phyloP scores from a whole-genome alignment of 2,329 filamentous ascomycete genomes.

The Venturiaceae sp. region DNA sequence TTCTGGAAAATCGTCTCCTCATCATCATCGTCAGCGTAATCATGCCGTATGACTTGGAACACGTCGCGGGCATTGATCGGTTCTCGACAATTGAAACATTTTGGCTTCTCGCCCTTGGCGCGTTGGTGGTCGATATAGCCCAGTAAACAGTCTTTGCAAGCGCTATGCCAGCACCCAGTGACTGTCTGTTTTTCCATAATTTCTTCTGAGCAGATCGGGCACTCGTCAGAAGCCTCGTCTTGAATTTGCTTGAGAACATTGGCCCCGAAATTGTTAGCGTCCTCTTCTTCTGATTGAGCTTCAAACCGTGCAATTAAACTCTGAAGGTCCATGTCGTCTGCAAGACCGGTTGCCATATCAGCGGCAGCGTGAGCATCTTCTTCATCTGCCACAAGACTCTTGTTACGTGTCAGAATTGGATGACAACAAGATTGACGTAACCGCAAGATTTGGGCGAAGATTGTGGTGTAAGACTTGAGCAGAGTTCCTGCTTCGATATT shows the following conservation, averaged over 20 bases:
- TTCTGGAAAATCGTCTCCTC: constrained; percentile 23
- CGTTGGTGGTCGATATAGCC: constrained; percentile 83
- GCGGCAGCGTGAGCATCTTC: constrained; percentile 69
- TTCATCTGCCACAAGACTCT: constrained; percentile 76
- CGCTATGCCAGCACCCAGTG: constrained; percentile 95
- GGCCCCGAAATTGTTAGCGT: constrained; percentile 68
- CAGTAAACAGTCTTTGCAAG: constrained; percentile 87
- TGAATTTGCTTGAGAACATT: constrained; percentile 87
- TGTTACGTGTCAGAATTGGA: constrained; percentile 78
- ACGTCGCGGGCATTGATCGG: constrained; percentile 73
- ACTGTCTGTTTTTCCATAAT: constrained; percentile 83
- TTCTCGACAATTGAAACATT: constrained; percentile 86
- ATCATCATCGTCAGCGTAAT: constrained; percentile 41
- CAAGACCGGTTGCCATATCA: constrained; percentile 70
- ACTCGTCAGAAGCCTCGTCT: constrained; percentile 79
- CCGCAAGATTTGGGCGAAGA: constrained; percentile 91
- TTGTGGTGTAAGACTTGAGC: constrained; percentile 91
- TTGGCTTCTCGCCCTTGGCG: constrained; percentile 63
- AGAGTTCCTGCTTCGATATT: constrained; percentile 89
- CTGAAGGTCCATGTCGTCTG: constrained; percentile 93
- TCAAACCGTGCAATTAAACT: constrained; percentile 79
- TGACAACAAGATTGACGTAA: constrained; percentile 93
- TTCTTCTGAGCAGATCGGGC: constrained; percentile 89
- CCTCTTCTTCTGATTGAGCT: constrained; percentile 45
- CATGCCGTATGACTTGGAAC: constrained; percentile 83